These are phyloP conservation scores for Circinella umbellata DNA, from an alignment of 371 early-diverging fungal species.

Conservation along the genomic window DNA sequence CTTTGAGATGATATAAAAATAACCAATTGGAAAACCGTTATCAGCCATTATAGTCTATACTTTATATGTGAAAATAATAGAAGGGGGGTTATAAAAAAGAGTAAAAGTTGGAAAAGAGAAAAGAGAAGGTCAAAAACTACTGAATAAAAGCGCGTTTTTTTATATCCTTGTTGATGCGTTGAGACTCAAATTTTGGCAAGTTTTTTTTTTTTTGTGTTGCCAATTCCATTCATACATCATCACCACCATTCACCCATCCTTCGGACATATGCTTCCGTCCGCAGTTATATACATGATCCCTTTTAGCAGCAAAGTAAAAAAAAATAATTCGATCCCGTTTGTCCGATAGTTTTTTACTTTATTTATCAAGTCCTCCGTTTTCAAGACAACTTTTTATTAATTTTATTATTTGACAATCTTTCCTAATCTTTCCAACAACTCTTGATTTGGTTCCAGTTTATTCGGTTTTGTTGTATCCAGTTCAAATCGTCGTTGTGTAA, in stretches of 20 bases:
- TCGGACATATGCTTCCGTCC: slow-evolving; percentile 5
- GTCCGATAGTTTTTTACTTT: slow-evolving; percentile 3
- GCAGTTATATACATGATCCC: neutral
- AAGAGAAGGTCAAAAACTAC: neutral
- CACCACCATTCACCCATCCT: neutral
- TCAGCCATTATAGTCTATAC: neutral
- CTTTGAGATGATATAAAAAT: slow-evolving; percentile 46
- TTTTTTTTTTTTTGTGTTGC: too few species aligned
- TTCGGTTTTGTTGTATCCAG: slow-evolving; percentile 16
- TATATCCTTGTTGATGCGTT: neutral
- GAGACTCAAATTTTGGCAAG: neutral
- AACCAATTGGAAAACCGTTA: slow-evolving; percentile 44
- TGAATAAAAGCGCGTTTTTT: neutral
- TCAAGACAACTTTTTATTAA: neutral
- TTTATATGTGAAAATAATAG: neutral
- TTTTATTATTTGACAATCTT: slow-evolving; percentile 3
- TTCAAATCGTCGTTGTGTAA: slow-evolving; percentile 23
- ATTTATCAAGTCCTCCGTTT: neutral
- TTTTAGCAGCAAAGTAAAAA: neutral
- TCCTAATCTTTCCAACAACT: slow-evolving; percentile 36
- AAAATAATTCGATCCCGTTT: neutral
- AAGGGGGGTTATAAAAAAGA: too few species aligned
- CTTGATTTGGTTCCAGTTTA: slow-evolving; percentile 30
- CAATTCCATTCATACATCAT: too few species aligned
- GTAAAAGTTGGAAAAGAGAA: neutral